phyloP scores from a whole-genome alignment of 2,329 filamentous ascomycete species.

The Trichoderma sp. region DNA sequence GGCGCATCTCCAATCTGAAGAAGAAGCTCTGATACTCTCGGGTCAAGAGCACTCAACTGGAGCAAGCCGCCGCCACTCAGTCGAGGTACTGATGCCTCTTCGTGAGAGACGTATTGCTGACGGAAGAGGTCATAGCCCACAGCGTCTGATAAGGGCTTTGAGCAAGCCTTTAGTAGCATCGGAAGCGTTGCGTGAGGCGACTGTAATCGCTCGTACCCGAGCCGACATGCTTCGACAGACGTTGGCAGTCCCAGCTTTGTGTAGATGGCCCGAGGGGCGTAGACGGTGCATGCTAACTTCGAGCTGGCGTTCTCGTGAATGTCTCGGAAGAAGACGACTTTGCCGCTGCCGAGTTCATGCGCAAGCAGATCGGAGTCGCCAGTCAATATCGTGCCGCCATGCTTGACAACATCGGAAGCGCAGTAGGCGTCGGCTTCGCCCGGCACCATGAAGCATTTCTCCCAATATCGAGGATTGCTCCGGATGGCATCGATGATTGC shows the following conservation, averaged over 20 bases:
- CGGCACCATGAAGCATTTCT: conserved; percentile 63
- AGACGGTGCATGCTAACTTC: conserved; percentile 36
- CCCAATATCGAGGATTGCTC: conserved; percentile 46
- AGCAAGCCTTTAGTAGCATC: conserved; percentile 38
- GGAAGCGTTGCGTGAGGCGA: conserved; percentile 38
- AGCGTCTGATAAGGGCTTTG: conserved; percentile 30
- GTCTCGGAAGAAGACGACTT: conserved; percentile 70
- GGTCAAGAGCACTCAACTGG: conserved; percentile 39
- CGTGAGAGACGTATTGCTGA: conserved; percentile 39
- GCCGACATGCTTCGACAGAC: conserved; percentile 36
- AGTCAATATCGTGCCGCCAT: conserved; percentile 66
- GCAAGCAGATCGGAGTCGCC: conserved; percentile 86
- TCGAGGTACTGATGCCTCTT: conserved; percentile 31
- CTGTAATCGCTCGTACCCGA: conserved; percentile 43
- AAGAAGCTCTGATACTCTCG: conserved; percentile 45
- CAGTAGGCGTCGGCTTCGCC: conserved; percentile 87
- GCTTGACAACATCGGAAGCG: conserved; percentile 61
- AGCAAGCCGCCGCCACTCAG: conserved; percentile 26
- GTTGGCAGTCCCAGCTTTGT: conserved; percentile 46
- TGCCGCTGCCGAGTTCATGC: conserved; percentile 67
- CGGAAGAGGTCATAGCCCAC: conserved; percentile 38
- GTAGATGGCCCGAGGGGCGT: conserved; percentile 44
- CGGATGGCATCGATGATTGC: conserved; percentile 71
- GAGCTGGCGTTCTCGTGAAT: conserved; percentile 47
- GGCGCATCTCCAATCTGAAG: conserved; percentile 36